A percentile compares a stretch with the other conserved stretches of the same genome.
Conservation (phyloP, 164 flowering plant species). For the Vitis cinerea region DNA sequence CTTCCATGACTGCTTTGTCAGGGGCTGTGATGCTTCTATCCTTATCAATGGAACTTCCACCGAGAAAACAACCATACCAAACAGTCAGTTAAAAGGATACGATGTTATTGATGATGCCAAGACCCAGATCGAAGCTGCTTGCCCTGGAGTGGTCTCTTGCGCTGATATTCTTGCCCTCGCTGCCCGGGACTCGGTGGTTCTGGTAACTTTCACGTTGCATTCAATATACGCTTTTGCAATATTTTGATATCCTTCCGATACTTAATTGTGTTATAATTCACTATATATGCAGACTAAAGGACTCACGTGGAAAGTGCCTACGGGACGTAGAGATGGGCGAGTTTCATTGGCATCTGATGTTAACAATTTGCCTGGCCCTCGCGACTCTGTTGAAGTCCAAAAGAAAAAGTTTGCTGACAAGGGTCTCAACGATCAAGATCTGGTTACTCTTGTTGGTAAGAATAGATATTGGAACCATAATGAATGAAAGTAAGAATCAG, state of each 20-base stretch:
- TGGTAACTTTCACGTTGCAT: constrained; percentile 30
- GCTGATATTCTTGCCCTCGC: constrained; percentile 71
- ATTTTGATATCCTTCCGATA: too few relatives aligned
- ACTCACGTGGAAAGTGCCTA: constrained; percentile 47
- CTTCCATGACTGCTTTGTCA: constrained; percentile 75
- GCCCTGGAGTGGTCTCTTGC: constrained; percentile 75
- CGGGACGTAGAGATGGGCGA: constrained; percentile 56
- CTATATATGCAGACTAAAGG: constrained; percentile 39
- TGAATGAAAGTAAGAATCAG: too few relatives aligned
- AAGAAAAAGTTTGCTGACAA: constrained; percentile 38
- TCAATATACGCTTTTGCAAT: too few relatives aligned
- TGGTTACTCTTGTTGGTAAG: constrained; percentile 61
- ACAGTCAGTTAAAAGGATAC: constrained; percentile 42
- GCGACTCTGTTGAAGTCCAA: constrained; percentile 42
- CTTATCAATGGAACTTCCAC: constrained; percentile 43
- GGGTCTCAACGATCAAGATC: constrained; percentile 55
- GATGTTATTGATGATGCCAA: constrained; percentile 66
- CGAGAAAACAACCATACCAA: constrained; percentile 51
- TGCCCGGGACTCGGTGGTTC: constrained; percentile 61
- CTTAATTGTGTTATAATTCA: neutral
- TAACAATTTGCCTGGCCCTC: constrained; percentile 37
- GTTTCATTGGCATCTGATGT: constrained; percentile 53
- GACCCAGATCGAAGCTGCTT: constrained; percentile 46
- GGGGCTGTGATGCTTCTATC: constrained; percentile 71
- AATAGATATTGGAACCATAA: neutral